Evolutionary conservation across 768 basidiomycete genomes (phyloP).

Genomic region (Boletus subparvulus): DNA sequence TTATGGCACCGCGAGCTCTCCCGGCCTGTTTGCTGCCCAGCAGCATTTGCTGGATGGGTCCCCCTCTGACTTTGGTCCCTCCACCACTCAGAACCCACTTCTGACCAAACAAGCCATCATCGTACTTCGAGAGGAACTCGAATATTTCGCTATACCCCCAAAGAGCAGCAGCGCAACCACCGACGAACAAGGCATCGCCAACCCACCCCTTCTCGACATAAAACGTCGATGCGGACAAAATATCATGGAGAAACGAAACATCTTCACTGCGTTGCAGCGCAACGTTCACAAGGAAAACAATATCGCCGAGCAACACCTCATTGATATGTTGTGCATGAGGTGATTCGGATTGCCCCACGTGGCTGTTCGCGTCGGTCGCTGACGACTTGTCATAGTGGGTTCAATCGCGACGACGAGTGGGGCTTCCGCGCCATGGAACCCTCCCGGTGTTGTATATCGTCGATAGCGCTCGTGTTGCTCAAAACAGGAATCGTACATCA

Average conservation of each 20-base stretch:
- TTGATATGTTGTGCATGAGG: conserved; percentile 99
- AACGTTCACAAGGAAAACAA: conserved; percentile 99
- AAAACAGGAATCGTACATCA: conserved; percentile 94
- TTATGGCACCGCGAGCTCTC: conserved; percentile 77
- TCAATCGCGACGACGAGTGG: conserved; percentile 97
- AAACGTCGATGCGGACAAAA: conserved; percentile 87
- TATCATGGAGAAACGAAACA: conserved; percentile 85
- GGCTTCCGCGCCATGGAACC: conserved; percentile 96
- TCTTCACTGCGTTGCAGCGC: conserved; percentile 96
- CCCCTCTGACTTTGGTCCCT: conserved; percentile 56
- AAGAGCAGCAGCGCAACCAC: conserved; percentile 59
- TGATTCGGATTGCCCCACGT: conserved; percentile 33
- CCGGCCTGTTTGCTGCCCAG: conserved; percentile 76
- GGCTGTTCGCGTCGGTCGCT: conserved; percentile 3
- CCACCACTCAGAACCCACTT: conserved; percentile 84
- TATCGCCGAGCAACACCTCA: conserved; percentile 96
- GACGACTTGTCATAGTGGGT: conserved; percentile 55
- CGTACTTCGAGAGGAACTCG: conserved; percentile 95
- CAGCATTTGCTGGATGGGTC: conserved; percentile 73
- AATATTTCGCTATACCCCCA: conserved; percentile 96
- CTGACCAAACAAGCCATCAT: conserved; percentile 97
- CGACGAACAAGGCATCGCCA: conserved; percentile 78
- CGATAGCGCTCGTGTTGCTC: conserved; percentile 93
- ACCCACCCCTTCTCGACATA: conserved; percentile 70
- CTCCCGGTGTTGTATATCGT: conserved; percentile 95